Conservation (phyloP, 306 rosid species). For the Begonia fuchsioides region DNA sequence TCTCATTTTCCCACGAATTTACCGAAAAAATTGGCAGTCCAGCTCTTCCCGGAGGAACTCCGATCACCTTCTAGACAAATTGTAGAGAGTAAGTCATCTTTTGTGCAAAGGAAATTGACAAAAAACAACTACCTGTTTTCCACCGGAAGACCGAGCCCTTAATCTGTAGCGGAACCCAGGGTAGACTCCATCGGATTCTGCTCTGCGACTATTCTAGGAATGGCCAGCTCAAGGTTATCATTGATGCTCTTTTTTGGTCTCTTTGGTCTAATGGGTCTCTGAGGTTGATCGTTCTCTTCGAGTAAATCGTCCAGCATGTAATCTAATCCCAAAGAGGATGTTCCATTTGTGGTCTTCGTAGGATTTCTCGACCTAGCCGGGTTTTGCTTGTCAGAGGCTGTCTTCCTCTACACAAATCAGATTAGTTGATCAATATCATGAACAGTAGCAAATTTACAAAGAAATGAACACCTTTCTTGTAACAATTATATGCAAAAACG, state of each 20-base stretch:
- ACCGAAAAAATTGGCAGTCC: too few relatives aligned
- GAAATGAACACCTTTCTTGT: not conserved
- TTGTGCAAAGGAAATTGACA: too few relatives aligned
- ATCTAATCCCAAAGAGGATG: slow-evolving; percentile 12
- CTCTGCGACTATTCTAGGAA: too few relatives aligned
- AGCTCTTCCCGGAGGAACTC: too few relatives aligned
- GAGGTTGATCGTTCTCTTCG: slow-evolving; percentile 25
- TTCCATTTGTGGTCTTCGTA: slow-evolving; percentile 23
- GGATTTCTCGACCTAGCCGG: slow-evolving; percentile 27
- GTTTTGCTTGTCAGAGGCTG: slow-evolving; percentile 28
- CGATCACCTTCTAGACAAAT: too few relatives aligned
- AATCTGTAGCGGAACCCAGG: too few relatives aligned
- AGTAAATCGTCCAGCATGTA: slow-evolving; percentile 31
- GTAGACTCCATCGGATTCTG: too few relatives aligned
- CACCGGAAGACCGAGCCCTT: too few relatives aligned
- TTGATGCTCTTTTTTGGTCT: slow-evolving; percentile 53
- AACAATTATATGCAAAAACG: not conserved
- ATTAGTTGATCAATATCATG: not conserved
- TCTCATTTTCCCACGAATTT: too few relatives aligned
- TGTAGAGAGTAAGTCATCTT: too few relatives aligned
- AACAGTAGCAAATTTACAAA: not conserved
- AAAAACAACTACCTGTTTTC: too few relatives aligned
- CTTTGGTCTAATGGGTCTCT: slow-evolving; percentile 58
- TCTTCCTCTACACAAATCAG: slow-evolving; percentile 53
- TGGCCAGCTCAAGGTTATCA: slow-evolving; percentile 36